Evolutionary conservation across 2,329 filamentous ascomycete species (phyloP).

Genomic region (Albophoma yamanashiensis): DNA sequence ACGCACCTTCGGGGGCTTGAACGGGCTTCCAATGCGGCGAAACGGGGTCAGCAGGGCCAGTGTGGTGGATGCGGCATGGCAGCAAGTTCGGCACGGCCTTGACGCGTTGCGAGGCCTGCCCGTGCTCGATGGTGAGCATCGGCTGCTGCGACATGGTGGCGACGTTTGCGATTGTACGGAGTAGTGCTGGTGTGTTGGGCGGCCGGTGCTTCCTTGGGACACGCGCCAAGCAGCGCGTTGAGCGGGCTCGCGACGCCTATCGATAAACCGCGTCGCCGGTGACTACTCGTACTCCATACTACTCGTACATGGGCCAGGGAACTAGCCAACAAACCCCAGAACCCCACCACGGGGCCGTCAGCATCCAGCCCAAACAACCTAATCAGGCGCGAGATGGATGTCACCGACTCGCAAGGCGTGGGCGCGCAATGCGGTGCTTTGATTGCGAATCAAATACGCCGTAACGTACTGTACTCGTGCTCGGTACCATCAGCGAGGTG

Average conservation of each 20-base stretch:
- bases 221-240: neutral
- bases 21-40: slow-evolving; percentile 61
- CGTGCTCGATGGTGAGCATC: slow-evolving; percentile 28
- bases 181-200: neutral
- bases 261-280: neutral
- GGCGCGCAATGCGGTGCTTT: too few species aligned
- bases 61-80: slow-evolving; percentile 70
- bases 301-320: too few species aligned
- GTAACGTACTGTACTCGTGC: too few species aligned
- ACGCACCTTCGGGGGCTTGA: slow-evolving; percentile 29
- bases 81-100: slow-evolving; percentile 59
- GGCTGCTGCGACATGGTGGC: slow-evolving; percentile 24
- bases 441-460: too few species aligned
- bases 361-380: too few species aligned
- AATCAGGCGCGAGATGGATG: neutral
- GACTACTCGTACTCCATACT: too few species aligned
- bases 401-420: neutral
- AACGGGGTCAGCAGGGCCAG: slow-evolving; percentile 56
- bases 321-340: too few species aligned
- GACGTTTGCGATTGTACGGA: neutral
- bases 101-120: slow-evolving; percentile 3
- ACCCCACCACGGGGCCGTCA: too few species aligned
- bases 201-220: neutral
- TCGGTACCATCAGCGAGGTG: too few species aligned
- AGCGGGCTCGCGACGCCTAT: neutral